A percentile compares a stretch with the other conserved stretches of the same genome.
These are phyloP conservation scores for Linum lewisii DNA, from an alignment of 345 rosid genomes.

Conservation along the genomic window DNA sequence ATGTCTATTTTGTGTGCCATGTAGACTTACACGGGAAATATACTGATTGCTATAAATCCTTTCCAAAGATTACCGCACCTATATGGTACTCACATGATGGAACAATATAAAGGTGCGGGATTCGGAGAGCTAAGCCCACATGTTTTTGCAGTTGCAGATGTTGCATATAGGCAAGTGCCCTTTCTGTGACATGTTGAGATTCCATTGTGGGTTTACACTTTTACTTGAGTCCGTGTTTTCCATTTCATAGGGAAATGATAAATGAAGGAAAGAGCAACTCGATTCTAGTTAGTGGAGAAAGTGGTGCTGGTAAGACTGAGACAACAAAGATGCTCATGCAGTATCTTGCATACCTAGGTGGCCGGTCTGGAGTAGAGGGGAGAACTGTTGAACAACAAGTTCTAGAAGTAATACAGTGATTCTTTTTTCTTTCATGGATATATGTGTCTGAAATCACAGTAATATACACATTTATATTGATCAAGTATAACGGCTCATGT, in stretches of 20 bases:
- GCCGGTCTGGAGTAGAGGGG: conserved; percentile 98
- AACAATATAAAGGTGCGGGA: conserved; percentile 94
- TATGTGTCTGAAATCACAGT: conserved; percentile 6
- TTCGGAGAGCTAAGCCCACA: conserved; percentile 99
- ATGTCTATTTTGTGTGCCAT: conserved; percentile 7
- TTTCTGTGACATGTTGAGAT: conserved; percentile 10
- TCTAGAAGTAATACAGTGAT: conserved; percentile 62
- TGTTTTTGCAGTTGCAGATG: conserved; percentile 98
- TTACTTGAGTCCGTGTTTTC: conserved; percentile 23
- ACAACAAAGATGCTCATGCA: conserved; percentile 99
- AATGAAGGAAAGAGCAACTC: conserved; percentile 99
- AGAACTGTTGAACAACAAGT: conserved; percentile 99
- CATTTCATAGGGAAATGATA: conserved; percentile 73
- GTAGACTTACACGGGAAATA: conserved; percentile 98
- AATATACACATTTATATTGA: not conserved
- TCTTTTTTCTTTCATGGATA: not conserved
- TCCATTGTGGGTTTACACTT: conserved; percentile 10
- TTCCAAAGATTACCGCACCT: conserved; percentile 98
- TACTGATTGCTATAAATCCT: conserved; percentile 94
- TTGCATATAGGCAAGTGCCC: conserved; percentile 71
- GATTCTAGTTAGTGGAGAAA: conserved; percentile 99
- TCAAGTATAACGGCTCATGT: conserved; percentile 12
- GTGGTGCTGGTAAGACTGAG: conserved; percentile 99
- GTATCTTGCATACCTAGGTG: conserved; percentile 96
- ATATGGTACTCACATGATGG: conserved; percentile 99